Percentiles rank a stretch among this genome's conserved stretches.
phyloP scores from a whole-genome alignment of 306 rosid genomes.

The Quercus glauca region DNA sequence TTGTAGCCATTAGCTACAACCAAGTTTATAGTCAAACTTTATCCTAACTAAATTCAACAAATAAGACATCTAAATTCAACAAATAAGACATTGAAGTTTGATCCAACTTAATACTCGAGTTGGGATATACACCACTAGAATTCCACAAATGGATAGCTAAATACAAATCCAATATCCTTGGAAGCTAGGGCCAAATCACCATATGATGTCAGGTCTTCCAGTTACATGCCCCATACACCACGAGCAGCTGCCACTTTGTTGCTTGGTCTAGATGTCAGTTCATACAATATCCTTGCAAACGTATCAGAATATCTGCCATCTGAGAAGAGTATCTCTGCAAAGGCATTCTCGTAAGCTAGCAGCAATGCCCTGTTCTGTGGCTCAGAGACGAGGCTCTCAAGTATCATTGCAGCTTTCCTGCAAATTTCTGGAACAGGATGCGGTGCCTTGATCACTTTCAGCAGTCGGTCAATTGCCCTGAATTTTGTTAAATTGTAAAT shows the following conservation, averaged over 20 bases:
- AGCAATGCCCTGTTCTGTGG: slow-evolving; percentile 81
- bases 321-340: slow-evolving; percentile 84
- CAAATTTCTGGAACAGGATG: slow-evolving; percentile 96
- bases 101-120: slow-evolving; percentile 2
- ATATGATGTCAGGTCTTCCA: not conserved
- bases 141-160: slow-evolving; percentile 16
- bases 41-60: not conserved
- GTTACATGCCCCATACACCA: slow-evolving; percentile 98
- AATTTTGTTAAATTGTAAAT: slow-evolving; percentile 2
- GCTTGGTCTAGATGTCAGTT: slow-evolving; percentile 85
- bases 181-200: slow-evolving; percentile 2
- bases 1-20: too few relatives aligned
- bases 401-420: slow-evolving; percentile 90
- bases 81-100: not conserved
- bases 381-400: slow-evolving; percentile 93
- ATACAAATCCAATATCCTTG: slow-evolving; percentile 1
- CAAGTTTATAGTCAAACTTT: too few relatives aligned
- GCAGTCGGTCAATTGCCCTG: slow-evolving; percentile 95
- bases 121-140: slow-evolving; percentile 29
- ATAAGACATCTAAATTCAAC: not conserved
- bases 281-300: slow-evolving; percentile 88
- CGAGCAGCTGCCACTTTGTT: slow-evolving; percentile 79
- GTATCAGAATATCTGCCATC: slow-evolving; percentile 81
- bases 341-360: slow-evolving; percentile 86
- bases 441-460: slow-evolving; percentile 76